Percentiles rank a stretch among this genome's conserved stretches.
These are phyloP conservation scores for Tylopilus sp. DNA, from an alignment of 768 basidiomycete genomes.

Conservation along the genomic window DNA sequence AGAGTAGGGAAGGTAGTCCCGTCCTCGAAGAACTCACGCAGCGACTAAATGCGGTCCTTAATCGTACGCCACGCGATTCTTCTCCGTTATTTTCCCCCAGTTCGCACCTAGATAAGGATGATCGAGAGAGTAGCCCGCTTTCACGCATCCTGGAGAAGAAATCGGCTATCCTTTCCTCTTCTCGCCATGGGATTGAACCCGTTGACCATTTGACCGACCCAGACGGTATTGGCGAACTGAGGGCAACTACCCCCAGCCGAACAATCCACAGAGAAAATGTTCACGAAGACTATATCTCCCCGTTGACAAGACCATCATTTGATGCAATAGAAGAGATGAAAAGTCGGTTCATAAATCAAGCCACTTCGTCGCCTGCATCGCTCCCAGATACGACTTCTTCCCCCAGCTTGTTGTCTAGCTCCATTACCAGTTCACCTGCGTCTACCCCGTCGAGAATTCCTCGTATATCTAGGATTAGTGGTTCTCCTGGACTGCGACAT, in stretches of 20 bases:
- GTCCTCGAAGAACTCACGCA: conserved; percentile 49
- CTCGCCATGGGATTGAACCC: conserved; percentile 3
- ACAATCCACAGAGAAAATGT: conserved; percentile 8
- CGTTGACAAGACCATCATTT: conserved; percentile 32
- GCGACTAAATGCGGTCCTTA: conserved; percentile 40
- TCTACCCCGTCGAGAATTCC: conserved; percentile 30
- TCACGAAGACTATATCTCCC: conserved; percentile 9
- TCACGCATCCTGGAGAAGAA: conserved; percentile 17
- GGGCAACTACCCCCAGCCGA: conserved; percentile 8
- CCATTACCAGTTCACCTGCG: conserved; percentile 6
- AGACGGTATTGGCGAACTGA: conserved; percentile 11
- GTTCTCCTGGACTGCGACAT: conserved; percentile 28
- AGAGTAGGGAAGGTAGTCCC: conserved; percentile 53
- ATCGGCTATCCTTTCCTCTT: conserved; percentile 7
- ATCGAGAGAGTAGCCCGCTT: conserved; percentile 28
- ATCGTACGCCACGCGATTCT: conserved; percentile 31
- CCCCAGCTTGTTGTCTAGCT: conserved; percentile 10
- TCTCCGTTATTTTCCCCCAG: conserved; percentile 26
- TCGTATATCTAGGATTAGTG: conserved; percentile 20
- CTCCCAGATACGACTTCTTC: conserved; percentile 17
- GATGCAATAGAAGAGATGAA: conserved; percentile 67
- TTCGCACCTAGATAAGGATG: conserved; percentile 13
- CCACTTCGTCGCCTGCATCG: conserved; percentile 23
- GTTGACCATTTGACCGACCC: conserved; percentile 1
- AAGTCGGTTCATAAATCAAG: conserved; percentile 44